A percentile compares a stretch with the other conserved stretches of the same genome.
phyloP scores from a whole-genome alignment of 1,139 yeast genomes.

The Pneumocystis sp. region DNA sequence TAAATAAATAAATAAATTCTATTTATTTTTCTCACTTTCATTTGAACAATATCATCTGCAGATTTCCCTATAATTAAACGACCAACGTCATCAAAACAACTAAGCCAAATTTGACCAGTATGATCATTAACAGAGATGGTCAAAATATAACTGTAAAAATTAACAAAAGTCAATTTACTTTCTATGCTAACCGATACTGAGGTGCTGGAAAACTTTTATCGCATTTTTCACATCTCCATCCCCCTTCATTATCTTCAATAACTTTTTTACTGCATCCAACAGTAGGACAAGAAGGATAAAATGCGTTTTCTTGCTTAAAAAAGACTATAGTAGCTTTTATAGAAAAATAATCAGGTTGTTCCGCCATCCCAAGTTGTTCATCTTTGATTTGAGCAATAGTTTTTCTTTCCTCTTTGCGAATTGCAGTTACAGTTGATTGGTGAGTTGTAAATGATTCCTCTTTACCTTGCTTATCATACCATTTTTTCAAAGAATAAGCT shows the following conservation, averaged over 20 bases:
- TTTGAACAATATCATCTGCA: slow-evolving; percentile 50
- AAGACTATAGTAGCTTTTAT: slow-evolving; percentile 60
- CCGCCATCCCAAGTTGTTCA: slow-evolving; percentile 52
- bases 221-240: slow-evolving; percentile 94
- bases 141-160: slow-evolving; percentile 29
- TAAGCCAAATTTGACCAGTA: slow-evolving; percentile 74
- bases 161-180: neutral
- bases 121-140: slow-evolving; percentile 59
- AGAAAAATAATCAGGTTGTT: slow-evolving; percentile 60
- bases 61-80: slow-evolving; percentile 46
- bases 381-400: slow-evolving; percentile 52
- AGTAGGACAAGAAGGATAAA: slow-evolving; percentile 75
- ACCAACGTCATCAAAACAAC: slow-evolving; percentile 79
- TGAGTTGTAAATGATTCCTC: slow-evolving; percentile 13
- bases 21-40: slow-evolving; percentile 26
- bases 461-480: slow-evolving; percentile 79
- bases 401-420: slow-evolving; percentile 32
- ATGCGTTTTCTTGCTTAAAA: slow-evolving; percentile 57
- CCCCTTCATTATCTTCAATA: slow-evolving; percentile 39
- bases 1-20: slow-evolving; percentile 20
- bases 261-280: slow-evolving; percentile 75
- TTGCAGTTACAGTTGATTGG: slow-evolving; percentile 19
- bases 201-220: slow-evolving; percentile 55
- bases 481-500: slow-evolving; percentile 77
- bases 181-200: slow-evolving; percentile 43